Evolutionary conservation across 2,329 filamentous ascomycete species (phyloP).

Genomic region (Hypoxylon sp.): DNA sequence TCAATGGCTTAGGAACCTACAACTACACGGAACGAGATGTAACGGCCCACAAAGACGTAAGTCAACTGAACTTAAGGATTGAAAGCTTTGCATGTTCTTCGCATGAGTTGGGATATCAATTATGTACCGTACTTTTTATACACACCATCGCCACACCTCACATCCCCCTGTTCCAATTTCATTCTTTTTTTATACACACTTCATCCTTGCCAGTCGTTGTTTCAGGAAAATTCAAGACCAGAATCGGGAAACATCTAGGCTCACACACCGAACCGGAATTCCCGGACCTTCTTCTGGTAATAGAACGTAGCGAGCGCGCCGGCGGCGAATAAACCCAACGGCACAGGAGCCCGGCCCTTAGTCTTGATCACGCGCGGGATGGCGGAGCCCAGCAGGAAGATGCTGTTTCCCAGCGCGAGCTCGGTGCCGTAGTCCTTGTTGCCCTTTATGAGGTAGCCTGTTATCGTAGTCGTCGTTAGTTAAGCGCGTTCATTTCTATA

Average conservation of each 20-base stretch:
- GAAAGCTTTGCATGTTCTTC: background rate
- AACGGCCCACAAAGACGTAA: background rate
- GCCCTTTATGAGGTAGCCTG: constrained; percentile 60
- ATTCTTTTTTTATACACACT: background rate
- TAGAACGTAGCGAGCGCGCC: constrained; percentile 59
- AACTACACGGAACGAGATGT: background rate
- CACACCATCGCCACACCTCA: background rate
- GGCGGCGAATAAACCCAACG: constrained; percentile 54
- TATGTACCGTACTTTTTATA: constrained; percentile 13
- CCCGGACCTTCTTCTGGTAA: constrained; percentile 60
- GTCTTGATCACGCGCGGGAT: constrained; percentile 59
- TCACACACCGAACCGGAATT: constrained; percentile 59
- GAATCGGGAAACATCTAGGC: background rate
- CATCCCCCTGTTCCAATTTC: background rate
- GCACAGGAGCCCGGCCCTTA: constrained; percentile 56
- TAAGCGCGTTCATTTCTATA: background rate
- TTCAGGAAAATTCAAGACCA: background rate
- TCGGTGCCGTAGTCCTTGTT: constrained; percentile 62
- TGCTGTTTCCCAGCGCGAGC: constrained; percentile 59
- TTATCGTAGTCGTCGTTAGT: constrained; percentile 4
- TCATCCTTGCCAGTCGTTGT: background rate
- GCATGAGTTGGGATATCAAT: constrained; percentile 31
- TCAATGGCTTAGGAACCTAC: background rate
- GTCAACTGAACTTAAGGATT: background rate
- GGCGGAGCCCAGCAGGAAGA: constrained; percentile 58